Evolutionary conservation across 345 rosid genomes (phyloP).

Genomic region (Citropsis articulata): DNA sequence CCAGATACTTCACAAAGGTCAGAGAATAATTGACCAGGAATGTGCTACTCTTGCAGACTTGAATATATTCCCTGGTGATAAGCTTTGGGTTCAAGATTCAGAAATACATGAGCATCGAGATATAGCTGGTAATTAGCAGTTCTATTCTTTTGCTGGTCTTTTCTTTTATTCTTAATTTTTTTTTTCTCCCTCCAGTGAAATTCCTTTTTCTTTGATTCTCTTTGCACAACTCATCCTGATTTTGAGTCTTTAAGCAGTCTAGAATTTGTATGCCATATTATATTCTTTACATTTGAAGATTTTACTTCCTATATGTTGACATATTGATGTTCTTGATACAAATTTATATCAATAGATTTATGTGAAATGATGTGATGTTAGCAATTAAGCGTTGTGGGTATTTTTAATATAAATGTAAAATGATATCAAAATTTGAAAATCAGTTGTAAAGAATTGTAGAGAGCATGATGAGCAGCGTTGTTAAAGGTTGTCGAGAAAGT

Average conservation of each 20-base stretch:
- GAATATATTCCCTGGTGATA: slow-evolving; percentile 93
- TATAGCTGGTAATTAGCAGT: slow-evolving; percentile 72
- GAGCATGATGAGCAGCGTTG: no score
- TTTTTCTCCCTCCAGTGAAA: not conserved
- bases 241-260: not conserved
- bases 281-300: not conserved
- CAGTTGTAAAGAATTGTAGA: no score
- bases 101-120: slow-evolving; percentile 94
- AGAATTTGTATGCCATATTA: not conserved
- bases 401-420: no score
- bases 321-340: not conserved
- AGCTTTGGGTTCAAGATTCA: slow-evolving; percentile 95
- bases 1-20: slow-evolving; percentile 89
- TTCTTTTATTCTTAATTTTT: not conserved
- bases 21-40: slow-evolving; percentile 71
- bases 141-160: not conserved
- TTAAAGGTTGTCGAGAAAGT: no score
- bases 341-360: no score
- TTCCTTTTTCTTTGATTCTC: not conserved
- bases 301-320: not conserved
- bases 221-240: not conserved
- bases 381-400: no score
- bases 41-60: slow-evolving; percentile 92
- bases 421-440: no score
- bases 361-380: no score